A percentile compares a stretch with the other conserved stretches of the same genome.
phyloP scores from a whole-genome alignment of 2,329 filamentous ascomycete genomes.

The Colletotrichum navitas region DNA sequence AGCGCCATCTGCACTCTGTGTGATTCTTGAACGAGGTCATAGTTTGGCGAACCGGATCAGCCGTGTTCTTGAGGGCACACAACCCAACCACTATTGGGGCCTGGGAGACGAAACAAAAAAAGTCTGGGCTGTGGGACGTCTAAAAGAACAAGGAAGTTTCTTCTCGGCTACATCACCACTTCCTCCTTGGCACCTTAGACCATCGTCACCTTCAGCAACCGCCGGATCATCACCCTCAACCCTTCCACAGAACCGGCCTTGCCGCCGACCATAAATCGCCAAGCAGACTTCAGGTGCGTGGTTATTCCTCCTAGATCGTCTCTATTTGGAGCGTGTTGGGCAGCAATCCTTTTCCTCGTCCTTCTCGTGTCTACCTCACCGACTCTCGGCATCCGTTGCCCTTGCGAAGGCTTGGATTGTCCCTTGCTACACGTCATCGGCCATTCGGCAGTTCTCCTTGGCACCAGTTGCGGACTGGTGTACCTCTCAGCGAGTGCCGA shows the following conservation, averaged over 20 bases:
- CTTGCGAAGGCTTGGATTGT: not conserved
- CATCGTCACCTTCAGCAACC: conserved; percentile 9
- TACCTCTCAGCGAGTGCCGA: not conserved
- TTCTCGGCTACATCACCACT: conserved; percentile 17
- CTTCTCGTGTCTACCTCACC: not conserved
- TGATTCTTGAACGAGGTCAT: conserved; percentile 26
- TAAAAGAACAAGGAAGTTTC: conserved; percentile 1
- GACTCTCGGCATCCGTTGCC: not conserved
- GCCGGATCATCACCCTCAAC: conserved; percentile 10
- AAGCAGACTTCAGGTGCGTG: not conserved
- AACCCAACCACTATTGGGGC: conserved; percentile 3
- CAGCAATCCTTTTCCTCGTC: not conserved
- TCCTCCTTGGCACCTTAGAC: conserved; percentile 8
- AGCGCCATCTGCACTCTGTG: conserved; percentile 13
- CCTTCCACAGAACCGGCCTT: conserved; percentile 13
- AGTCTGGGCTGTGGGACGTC: conserved; percentile 9
- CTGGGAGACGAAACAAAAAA: conserved; percentile 4
- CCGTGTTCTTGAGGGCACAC: conserved; percentile 3
- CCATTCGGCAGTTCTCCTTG: not conserved
- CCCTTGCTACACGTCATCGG: not conserved
- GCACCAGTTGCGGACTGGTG: not conserved
- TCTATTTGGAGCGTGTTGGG: conserved; percentile 3
- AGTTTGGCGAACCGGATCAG: conserved; percentile 15
- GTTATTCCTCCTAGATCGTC: not conserved
- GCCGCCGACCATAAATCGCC: conserved; percentile 10